Percentiles rank a stretch among this genome's conserved stretches.
Conservation (phyloP, 305 asterid species). For the Solanum chacoense region DNA sequence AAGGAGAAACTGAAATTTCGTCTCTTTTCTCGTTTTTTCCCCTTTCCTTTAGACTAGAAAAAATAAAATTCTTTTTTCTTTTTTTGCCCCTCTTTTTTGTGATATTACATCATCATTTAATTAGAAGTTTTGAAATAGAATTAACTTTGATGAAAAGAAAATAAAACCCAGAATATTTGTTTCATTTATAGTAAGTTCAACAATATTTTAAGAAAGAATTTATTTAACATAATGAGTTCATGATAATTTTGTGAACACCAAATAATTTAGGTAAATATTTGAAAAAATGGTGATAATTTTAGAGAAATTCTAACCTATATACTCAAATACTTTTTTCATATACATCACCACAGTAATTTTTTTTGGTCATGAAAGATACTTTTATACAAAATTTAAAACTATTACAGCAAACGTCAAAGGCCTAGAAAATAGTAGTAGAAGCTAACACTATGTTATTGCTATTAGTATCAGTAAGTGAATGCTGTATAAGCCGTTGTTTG, state of each 20-base stretch:
- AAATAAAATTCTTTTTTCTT: background rate
- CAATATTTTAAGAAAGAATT: background rate
- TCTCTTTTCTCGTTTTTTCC: background rate
- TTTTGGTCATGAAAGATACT: no score
- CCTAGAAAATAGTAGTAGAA: background rate
- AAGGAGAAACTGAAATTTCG: background rate
- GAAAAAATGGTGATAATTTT: background rate
- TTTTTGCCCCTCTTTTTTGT: background rate
- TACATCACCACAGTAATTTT: background rate
- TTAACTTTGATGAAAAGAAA: background rate
- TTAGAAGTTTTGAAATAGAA: background rate
- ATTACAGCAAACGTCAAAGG: background rate
- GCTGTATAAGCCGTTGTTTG: background rate
- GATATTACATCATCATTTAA: background rate
- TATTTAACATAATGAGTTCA: background rate
- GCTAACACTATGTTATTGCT: background rate
- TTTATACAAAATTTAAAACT: no score
- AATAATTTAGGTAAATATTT: background rate
- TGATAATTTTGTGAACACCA: background rate
- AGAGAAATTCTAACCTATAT: no score
- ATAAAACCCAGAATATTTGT: background rate
- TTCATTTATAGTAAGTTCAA: background rate
- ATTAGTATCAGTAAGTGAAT: background rate
- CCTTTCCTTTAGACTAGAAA: background rate
- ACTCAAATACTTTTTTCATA: no score